Percentiles rank a stretch among this genome's conserved stretches.
Conservation (phyloP, 192 early-diverging fungal genomes). For the Chytriomyces sp. region DNA sequence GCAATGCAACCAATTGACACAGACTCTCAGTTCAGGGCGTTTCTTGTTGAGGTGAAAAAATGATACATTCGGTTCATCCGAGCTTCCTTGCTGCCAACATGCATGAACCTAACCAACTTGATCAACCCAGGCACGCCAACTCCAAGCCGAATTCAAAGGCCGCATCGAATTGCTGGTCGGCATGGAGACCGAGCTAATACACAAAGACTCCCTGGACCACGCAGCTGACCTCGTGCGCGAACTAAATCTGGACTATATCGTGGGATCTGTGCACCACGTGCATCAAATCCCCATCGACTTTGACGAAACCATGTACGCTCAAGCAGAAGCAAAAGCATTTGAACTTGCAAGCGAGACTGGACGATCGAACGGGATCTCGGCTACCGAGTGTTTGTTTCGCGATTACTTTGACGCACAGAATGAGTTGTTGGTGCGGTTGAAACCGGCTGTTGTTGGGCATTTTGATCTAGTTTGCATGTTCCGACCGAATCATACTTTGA, state of each 20-base stretch:
- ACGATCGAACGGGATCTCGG: slow-evolving; percentile 11
- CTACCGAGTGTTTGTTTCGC: slow-evolving; percentile 62
- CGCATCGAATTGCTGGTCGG: slow-evolving; percentile 74
- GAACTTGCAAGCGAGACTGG: slow-evolving; percentile 11
- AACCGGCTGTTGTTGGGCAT: slow-evolving; percentile 91
- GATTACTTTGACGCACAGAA: slow-evolving; percentile 91
- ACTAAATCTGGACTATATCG: slow-evolving; percentile 78
- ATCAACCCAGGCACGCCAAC: slow-evolving; percentile 62
- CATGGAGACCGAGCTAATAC: slow-evolving; percentile 89
- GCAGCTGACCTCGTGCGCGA: slow-evolving; percentile 53
- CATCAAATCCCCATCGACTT: slow-evolving; percentile 84
- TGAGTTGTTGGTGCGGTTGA: slow-evolving; percentile 68
- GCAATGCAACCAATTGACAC: slow-evolving; percentile 71
- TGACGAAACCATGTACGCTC: slow-evolving; percentile 61
- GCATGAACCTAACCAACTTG: neutral
- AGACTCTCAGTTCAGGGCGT: slow-evolving; percentile 64
- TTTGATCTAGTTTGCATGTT: slow-evolving; percentile 94
- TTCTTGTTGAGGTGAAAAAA: slow-evolving; percentile 56
- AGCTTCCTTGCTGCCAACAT: neutral
- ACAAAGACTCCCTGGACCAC: slow-evolving; percentile 52
- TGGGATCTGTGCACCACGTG: slow-evolving; percentile 94
- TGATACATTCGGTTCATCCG: neutral
- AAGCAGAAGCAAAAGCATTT: slow-evolving; percentile 45
- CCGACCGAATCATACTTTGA: slow-evolving; percentile 50
- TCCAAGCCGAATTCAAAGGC: slow-evolving; percentile 67